A percentile compares a stretch with the other conserved stretches of the same genome.
These are phyloP conservation scores for Berberis vulgaris DNA, from an alignment of 164 flowering plant genomes.

Conservation along the genomic window DNA sequence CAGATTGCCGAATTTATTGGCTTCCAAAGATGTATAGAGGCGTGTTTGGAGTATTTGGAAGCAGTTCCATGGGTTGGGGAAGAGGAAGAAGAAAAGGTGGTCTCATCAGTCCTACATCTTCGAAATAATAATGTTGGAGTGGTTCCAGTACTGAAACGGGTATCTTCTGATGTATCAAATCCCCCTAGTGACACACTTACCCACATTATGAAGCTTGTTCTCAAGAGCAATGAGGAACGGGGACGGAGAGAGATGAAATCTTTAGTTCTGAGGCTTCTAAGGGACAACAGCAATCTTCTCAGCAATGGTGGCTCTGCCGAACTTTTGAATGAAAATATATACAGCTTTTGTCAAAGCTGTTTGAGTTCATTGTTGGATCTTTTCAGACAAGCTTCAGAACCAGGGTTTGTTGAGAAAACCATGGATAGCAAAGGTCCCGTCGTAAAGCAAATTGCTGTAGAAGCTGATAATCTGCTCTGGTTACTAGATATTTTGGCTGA, in stretches of 20 bases:
- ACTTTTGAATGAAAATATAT: slow-evolving; percentile 44
- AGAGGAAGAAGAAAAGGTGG: slow-evolving; percentile 85
- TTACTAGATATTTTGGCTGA: slow-evolving; percentile 74
- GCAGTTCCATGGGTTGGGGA: slow-evolving; percentile 99
- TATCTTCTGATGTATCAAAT: slow-evolving; percentile 42
- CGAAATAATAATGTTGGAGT: slow-evolving; percentile 43
- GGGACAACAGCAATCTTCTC: slow-evolving; percentile 43
- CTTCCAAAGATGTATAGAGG: slow-evolving; percentile 53
- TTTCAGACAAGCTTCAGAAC: slow-evolving; percentile 58
- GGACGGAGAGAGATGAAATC: slow-evolving; percentile 94
- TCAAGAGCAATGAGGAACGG: slow-evolving; percentile 80
- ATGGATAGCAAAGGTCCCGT: slow-evolving; percentile 38
- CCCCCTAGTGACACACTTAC: slow-evolving; percentile 60
- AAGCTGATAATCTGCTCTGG: slow-evolving; percentile 90
- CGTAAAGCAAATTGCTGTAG: slow-evolving; percentile 46
- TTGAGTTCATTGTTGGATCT: slow-evolving; percentile 37
- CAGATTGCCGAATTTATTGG: slow-evolving; percentile 82
- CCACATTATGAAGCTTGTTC: slow-evolving; percentile 76
- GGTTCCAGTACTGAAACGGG: slow-evolving; percentile 62
- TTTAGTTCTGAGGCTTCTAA: slow-evolving; percentile 70
- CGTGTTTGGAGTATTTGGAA: slow-evolving; percentile 89
- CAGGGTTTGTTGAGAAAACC: slow-evolving; percentile 33
- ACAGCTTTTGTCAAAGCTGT: slow-evolving; percentile 52
- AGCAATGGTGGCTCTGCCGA: slow-evolving; percentile 33
- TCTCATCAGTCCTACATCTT: slow-evolving; percentile 58